These are phyloP conservation scores for Tuber brumale DNA, from an alignment of 495 filamentous ascomycete species.

Conservation along the genomic window DNA sequence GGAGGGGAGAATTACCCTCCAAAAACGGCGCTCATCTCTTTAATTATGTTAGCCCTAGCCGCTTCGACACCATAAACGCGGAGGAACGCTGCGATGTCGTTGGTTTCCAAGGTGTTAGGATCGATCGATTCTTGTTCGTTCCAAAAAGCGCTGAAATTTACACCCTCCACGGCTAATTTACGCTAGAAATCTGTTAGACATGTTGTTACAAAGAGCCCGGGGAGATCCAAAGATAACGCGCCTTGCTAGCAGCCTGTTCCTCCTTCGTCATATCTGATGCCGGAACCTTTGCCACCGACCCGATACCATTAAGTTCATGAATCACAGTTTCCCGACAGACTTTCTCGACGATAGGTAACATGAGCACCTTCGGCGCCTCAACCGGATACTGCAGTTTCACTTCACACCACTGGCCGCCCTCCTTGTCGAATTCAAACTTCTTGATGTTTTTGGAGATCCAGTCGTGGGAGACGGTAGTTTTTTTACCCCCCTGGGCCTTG, in stretches of 20 bases:
- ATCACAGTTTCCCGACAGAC: slow-evolving; percentile 70
- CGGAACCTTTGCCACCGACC: slow-evolving; percentile 61
- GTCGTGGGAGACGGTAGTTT: slow-evolving; percentile 21
- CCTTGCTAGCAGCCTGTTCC: slow-evolving; percentile 37
- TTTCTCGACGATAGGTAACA: slow-evolving; percentile 79
- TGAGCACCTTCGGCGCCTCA: slow-evolving; percentile 78
- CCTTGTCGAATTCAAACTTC: slow-evolving; percentile 72
- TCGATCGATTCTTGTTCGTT: slow-evolving; percentile 82
- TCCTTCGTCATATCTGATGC: slow-evolving; percentile 51
- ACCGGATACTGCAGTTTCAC: slow-evolving; percentile 79
- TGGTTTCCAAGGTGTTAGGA: slow-evolving; percentile 78
- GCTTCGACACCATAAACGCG: slow-evolving; percentile 89
- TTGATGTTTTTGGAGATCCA: slow-evolving; percentile 50
- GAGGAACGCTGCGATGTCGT: slow-evolving; percentile 82
- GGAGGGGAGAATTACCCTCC: slow-evolving; percentile 41
- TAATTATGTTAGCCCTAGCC: slow-evolving; percentile 73
- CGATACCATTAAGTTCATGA: slow-evolving; percentile 73
- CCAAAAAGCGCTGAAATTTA: slow-evolving; percentile 79
- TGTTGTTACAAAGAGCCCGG: background rate
- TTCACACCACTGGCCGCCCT: slow-evolving; percentile 64
- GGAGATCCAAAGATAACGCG: slow-evolving; percentile 13
- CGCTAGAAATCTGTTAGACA: slow-evolving; percentile 22
- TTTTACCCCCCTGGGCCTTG: slow-evolving; percentile 46
- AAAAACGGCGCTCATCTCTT: slow-evolving; percentile 83
- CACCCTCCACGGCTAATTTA: slow-evolving; percentile 60